Percentiles rank a stretch among this genome's conserved stretches.
phyloP scores from a whole-genome alignment of 352 stramenopile genomes.

The Globisporangium cylindrosporum region DNA sequence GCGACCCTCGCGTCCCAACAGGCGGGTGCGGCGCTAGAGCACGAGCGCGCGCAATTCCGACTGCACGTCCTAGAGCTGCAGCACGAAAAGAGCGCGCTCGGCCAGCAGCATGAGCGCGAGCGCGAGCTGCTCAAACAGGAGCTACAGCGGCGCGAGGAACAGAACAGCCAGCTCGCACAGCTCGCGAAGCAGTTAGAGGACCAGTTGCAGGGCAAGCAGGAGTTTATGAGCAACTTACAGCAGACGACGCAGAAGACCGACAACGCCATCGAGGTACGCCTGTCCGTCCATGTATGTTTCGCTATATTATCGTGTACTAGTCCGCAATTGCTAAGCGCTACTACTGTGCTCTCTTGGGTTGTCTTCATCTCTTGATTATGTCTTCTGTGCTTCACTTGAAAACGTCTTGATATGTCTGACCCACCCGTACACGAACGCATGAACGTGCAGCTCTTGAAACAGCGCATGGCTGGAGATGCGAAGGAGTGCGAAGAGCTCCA shows the following conservation, averaged over 20 bases:
- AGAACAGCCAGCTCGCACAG: conserved; percentile 34
- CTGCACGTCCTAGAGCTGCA: conserved; percentile 26
- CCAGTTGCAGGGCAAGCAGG: conserved; percentile 31
- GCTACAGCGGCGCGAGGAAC: conserved; percentile 21
- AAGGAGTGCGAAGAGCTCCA: conserved; percentile 61
- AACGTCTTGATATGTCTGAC: not conserved
- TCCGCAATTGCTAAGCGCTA: not conserved
- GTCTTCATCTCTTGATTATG: not conserved
- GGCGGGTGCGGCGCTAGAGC: conserved; percentile 23
- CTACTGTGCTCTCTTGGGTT: not conserved
- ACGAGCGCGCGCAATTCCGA: conserved; percentile 26
- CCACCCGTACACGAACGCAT: not conserved
- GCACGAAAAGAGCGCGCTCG: conserved; percentile 25
- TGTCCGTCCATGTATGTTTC: not conserved
- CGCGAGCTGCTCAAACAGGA: conserved; percentile 28
- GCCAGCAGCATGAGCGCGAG: conserved; percentile 25
- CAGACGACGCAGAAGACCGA: conserved; percentile 36
- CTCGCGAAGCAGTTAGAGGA: conserved; percentile 28
- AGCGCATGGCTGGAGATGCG: conserved; percentile 39
- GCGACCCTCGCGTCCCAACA: conserved; percentile 24
- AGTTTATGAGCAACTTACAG: conserved; percentile 29
- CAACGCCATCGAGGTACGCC: conserved; percentile 45
- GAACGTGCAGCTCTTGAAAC: conserved; percentile 38
- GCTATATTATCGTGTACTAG: not conserved
- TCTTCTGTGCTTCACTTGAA: not conserved